phyloP scores from a whole-genome alignment of 2,329 filamentous ascomycete genomes.

The Phaeosphaeria sp. region DNA sequence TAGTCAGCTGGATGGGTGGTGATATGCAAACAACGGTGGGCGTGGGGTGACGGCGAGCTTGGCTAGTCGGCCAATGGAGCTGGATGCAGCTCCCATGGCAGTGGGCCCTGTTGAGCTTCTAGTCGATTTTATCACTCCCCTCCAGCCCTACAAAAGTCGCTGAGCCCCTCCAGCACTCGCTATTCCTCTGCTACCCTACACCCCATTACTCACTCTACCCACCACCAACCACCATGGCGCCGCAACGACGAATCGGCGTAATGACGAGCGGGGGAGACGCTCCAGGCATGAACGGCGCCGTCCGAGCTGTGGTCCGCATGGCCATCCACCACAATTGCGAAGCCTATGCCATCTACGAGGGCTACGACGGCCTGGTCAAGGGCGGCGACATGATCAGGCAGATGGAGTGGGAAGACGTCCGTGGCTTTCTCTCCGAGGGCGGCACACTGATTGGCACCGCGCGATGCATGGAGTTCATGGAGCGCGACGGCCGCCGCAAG shows the following conservation, averaged over 20 bases:
- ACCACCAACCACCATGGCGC: slow-evolving; percentile 48
- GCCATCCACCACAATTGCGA: slow-evolving; percentile 74
- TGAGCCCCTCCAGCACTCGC: not conserved
- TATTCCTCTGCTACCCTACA: not conserved
- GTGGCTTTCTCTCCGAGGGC: slow-evolving; percentile 91
- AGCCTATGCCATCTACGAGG: slow-evolving; percentile 72
- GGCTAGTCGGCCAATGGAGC: not conserved
- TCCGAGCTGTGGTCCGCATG: slow-evolving; percentile 90
- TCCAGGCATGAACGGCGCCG: slow-evolving; percentile 92
- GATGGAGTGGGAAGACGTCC: slow-evolving; percentile 92
- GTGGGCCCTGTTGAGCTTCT: not conserved
- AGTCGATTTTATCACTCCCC: not conserved
- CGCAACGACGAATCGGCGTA: slow-evolving; percentile 76
- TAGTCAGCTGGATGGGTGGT: not conserved
- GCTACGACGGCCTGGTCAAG: slow-evolving; percentile 92
- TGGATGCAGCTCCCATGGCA: not conserved
- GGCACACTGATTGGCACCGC: slow-evolving; percentile 97
- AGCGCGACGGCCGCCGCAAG: slow-evolving; percentile 80
- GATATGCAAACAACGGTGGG: not conserved
- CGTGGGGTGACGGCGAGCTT: not conserved
- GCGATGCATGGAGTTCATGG: slow-evolving; percentile 89
- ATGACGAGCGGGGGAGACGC: slow-evolving; percentile 96
- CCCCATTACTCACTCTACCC: slow-evolving; percentile 28
- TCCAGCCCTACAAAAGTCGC: not conserved
- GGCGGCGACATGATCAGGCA: slow-evolving; percentile 87